phyloP scores from a whole-genome alignment of 2,329 filamentous ascomycete species.

The Gremmenia infestans region DNA sequence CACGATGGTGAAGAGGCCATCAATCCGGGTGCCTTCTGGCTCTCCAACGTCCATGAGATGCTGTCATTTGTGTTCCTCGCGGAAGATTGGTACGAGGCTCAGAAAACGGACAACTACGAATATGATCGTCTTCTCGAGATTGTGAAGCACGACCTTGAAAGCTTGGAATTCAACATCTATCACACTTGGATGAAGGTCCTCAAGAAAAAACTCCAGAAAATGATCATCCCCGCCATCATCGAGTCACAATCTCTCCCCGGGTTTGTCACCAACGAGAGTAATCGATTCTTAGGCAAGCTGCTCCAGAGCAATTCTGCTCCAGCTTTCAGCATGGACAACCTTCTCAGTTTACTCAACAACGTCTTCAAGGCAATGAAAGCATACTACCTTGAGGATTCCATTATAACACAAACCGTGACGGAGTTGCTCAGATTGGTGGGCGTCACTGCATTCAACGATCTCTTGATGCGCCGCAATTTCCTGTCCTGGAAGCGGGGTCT shows the following conservation, averaged over 20 bases:
- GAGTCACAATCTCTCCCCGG: slow-evolving; percentile 97
- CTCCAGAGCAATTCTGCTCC: slow-evolving; percentile 84
- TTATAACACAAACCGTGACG: slow-evolving; percentile 92
- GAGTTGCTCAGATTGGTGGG: slow-evolving; percentile 90
- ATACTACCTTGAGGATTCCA: slow-evolving; percentile 93
- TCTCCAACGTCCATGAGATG: slow-evolving; percentile 99
- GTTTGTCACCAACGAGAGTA: slow-evolving; percentile 98
- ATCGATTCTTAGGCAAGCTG: slow-evolving; percentile 95
- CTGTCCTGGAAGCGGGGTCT: slow-evolving; percentile 98
- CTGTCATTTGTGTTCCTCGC: slow-evolving; percentile 98
- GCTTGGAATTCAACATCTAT: slow-evolving; percentile 99
- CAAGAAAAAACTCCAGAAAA: slow-evolving; percentile 99
- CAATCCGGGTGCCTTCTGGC: slow-evolving; percentile 96
- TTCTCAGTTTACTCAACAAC: slow-evolving; percentile 90
- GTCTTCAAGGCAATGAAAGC: slow-evolving; percentile 99
- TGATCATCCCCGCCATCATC: slow-evolving; percentile 99
- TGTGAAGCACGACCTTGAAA: slow-evolving; percentile 98
- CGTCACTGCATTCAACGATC: slow-evolving; percentile 96
- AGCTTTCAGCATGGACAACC: slow-evolving; percentile 99
- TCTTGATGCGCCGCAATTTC: slow-evolving; percentile 97
- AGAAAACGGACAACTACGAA: slow-evolving; percentile 99
- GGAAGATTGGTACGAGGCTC: slow-evolving; percentile 98
- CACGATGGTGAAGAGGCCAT: slow-evolving; percentile 96
- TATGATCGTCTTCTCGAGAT: slow-evolving; percentile 97
- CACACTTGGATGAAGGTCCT: slow-evolving; percentile 99